Conservation (phyloP, 495 filamentous ascomycete species). For the Aspergillus coremiiformis region DNA sequence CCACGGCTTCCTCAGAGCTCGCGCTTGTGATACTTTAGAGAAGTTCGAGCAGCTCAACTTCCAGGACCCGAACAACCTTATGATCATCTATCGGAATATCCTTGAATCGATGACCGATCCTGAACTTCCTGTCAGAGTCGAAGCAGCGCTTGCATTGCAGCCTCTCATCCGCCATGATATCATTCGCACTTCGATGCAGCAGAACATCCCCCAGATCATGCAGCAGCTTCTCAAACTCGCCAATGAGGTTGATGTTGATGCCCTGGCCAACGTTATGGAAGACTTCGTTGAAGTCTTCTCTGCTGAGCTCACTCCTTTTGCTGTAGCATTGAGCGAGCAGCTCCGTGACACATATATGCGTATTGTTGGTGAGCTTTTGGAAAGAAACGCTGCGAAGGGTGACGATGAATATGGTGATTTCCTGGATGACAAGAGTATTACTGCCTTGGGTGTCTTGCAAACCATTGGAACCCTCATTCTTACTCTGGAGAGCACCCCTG, state of each 20-base stretch:
- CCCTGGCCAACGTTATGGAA: slow-evolving; percentile 98
- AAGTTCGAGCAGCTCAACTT: slow-evolving; percentile 97
- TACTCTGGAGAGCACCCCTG: slow-evolving; percentile 91
- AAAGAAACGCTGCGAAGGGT: slow-evolving; percentile 66
- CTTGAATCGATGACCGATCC: slow-evolving; percentile 93
- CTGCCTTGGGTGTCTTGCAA: slow-evolving; percentile 89
- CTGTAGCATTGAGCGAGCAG: slow-evolving; percentile 95
- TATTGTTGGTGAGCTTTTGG: slow-evolving; percentile 84
- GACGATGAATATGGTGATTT: slow-evolving; percentile 84
- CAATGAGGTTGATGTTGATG: slow-evolving; percentile 92
- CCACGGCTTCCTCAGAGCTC: slow-evolving; percentile 87
- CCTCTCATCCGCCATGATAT: slow-evolving; percentile 92
- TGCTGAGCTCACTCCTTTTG: slow-evolving; percentile 89
- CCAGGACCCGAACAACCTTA: slow-evolving; percentile 87
- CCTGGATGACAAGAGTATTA: slow-evolving; percentile 97
- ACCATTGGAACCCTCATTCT: slow-evolving; percentile 97
- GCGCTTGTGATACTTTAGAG: slow-evolving; percentile 93
- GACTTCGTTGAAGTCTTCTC: slow-evolving; percentile 99
- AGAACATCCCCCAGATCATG: slow-evolving; percentile 99
- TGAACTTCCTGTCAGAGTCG: slow-evolving; percentile 85
- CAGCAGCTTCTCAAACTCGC: slow-evolving; percentile 94
- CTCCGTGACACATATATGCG: slow-evolving; percentile 92
- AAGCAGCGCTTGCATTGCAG: slow-evolving; percentile 88
- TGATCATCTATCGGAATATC: slow-evolving; percentile 93
- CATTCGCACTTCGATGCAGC: slow-evolving; percentile 89